phyloP scores from a whole-genome alignment of 164 flowering plant genomes.

The Umbilicus rupestris region DNA sequence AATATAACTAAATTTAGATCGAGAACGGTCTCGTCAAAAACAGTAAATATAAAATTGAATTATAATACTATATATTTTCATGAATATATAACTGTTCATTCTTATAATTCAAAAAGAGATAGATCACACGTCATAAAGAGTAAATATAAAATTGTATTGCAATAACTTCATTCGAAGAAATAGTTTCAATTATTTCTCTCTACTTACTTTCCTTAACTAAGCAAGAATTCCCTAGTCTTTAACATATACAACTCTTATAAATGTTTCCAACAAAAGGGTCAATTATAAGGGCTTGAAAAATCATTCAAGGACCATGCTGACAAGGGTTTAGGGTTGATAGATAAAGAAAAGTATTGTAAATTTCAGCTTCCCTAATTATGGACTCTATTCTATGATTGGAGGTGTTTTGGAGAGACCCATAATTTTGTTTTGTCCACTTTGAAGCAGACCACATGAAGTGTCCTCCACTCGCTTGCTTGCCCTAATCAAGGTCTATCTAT shows the following conservation, averaged over 20 bases:
- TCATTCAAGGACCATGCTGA: not conserved
- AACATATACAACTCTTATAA: not conserved
- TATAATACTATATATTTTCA: too few relatives aligned
- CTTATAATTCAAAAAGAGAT: too few relatives aligned
- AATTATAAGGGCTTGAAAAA: not conserved
- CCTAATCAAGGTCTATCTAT: constrained; percentile 12
- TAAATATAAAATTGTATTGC: too few relatives aligned
- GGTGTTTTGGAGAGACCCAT: constrained; percentile 9
- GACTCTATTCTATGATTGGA: constrained; percentile 2
- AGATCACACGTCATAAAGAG: too few relatives aligned
- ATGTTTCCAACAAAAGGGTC: not conserved
- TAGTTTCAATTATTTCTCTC: constrained; percentile 1
- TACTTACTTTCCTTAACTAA: not conserved
- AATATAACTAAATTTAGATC: too few relatives aligned
- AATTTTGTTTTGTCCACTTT: constrained; percentile 13
- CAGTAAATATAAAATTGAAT: too few relatives aligned
- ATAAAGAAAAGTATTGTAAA: not conserved
- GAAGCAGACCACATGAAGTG: constrained; percentile 35
- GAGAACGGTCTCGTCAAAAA: too few relatives aligned
- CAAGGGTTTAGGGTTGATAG: not conserved
- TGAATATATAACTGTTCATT: too few relatives aligned
- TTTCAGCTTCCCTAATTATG: not conserved
- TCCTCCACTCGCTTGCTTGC: constrained; percentile 24
- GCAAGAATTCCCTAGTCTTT: not conserved
- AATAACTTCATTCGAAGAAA: constrained; percentile 16